phyloP scores from a whole-genome alignment of 1,284 basidiomycete genomes.

The Tilletiopsis washingtonensis region DNA sequence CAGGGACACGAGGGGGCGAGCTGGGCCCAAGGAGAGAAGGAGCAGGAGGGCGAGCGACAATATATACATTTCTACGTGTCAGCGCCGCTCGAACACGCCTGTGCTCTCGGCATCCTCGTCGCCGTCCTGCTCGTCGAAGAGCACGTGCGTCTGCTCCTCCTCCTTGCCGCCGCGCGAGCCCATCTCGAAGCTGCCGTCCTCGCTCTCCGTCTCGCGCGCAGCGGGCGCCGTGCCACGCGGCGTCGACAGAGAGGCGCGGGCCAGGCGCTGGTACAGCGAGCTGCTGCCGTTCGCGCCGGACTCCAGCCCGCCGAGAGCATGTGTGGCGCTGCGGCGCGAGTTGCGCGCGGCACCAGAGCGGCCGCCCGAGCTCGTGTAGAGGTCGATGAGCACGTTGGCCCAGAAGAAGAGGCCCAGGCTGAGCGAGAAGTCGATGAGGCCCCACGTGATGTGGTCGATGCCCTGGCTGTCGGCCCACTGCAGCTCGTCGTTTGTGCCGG shows the following conservation, averaged over 20 bases:
- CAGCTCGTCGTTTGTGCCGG: constrained; percentile 45
- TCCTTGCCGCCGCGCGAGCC: background rate
- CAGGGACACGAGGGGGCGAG: too few species aligned
- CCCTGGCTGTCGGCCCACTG: constrained; percentile 38
- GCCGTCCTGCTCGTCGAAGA: constrained; percentile 32
- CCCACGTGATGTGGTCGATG: constrained; percentile 43
- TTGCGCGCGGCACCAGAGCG: constrained; percentile 10
- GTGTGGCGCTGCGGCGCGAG: background rate
- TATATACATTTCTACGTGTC: too few species aligned
- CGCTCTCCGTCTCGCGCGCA: background rate
- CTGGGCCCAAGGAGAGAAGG: too few species aligned
- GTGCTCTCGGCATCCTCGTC: constrained; percentile 32
- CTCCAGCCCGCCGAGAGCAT: constrained; percentile 2
- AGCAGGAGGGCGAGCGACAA: too few species aligned
- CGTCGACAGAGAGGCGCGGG: background rate
- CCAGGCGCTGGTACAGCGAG: background rate
- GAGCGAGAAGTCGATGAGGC: constrained; percentile 24
- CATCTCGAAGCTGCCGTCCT: constrained; percentile 10
- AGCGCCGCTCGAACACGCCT: too few species aligned
- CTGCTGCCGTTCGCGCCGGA: background rate
- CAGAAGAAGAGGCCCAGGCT: background rate
- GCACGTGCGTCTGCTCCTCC: constrained; percentile 14
- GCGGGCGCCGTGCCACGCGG: background rate
- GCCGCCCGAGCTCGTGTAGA: constrained; percentile 37
- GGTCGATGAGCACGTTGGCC: constrained; percentile 30